Base-by-base conservation (phyloP, 768 basidiomycete species). In the Leccinum pellstonianum region DNA sequence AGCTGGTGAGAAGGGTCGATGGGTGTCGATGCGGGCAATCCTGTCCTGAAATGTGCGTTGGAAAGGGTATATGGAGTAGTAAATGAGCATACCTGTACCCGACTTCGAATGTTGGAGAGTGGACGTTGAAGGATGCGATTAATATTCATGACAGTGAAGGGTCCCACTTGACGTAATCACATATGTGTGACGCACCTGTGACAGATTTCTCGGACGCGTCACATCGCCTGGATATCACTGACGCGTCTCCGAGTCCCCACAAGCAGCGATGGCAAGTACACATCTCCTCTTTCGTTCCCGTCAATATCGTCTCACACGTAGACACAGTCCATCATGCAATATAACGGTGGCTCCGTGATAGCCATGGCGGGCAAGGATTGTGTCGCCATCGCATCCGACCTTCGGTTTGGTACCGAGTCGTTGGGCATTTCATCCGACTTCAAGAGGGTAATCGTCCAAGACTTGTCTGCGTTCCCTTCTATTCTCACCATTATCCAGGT, bases 341-440 rank as follows among this genome's bases (percentile, higher is more conserved):
- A 87, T 63, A 98, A 97, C 82, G 95, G 95, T 80, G 97, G 97
- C 78, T 97, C 95, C 78, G 93, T 96, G 68, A 83, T 99, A 76
- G 97, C 97, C 80, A 99, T 99, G 97, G 90, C 90, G 60, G 97
- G 97, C 63, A 98, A 98, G 78, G 90, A 94, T 67, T 99, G 97
- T 75, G 97, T 99, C 53, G 97, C 97, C 55, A 98, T 98, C 77
- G 97, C 96, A 27, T 93, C 90, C 56, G 97, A 99, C 78, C 71
- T 96, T 66, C 86, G 96, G 63, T 79, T 98, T 56, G 97, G 97
- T 60, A 91, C 88, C 64, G 89, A 94, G 72, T 84, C 91, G 6
- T 73, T 95, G 67, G 87, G 91, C 37, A 86, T 98, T 53, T 88
- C 95, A 7, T 84, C 87, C 52, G 91, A 98, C 77, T 98, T 96